Conservation (phyloP, 106 monocot genomes). For the Allium sativum region DNA sequence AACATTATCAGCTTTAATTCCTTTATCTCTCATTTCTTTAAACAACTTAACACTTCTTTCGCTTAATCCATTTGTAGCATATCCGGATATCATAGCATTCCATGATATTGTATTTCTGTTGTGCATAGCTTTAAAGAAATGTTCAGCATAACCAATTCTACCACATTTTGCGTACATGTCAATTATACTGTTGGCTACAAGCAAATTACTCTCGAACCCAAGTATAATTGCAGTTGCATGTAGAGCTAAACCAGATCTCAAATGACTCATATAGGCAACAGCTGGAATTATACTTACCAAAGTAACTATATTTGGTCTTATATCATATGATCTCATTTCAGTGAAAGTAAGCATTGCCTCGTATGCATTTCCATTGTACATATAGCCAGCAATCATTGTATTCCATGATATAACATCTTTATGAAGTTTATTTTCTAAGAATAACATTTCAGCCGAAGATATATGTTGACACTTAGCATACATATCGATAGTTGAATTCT, state of each 20-base stretch:
- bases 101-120: constrained; percentile 41
- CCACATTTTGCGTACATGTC: constrained; percentile 92
- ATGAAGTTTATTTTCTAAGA: constrained; percentile 11
- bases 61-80: constrained; percentile 52
- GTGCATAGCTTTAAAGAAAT: constrained; percentile 48
- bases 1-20: constrained; percentile 26
- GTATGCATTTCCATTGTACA: constrained; percentile 42
- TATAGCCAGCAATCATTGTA: constrained; percentile 60
- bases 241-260: constrained; percentile 50
- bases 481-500: constrained; percentile 66
- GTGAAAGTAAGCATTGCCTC: constrained; percentile 41
- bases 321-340: constrained; percentile 26
- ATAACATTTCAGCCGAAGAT: constrained; percentile 31
- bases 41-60: constrained; percentile 37
- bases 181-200: constrained; percentile 52
- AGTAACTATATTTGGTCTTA: constrained; percentile 54
- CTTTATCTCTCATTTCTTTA: constrained; percentile 25
- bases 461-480: constrained; percentile 55
- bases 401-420: constrained; percentile 64
- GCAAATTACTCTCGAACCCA: constrained; percentile 36
- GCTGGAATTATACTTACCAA: constrained; percentile 53
- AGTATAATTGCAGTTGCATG: constrained; percentile 40
- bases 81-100: constrained; percentile 61
- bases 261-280: constrained; percentile 26
- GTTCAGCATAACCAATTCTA: constrained; percentile 33